phyloP scores from a whole-genome alignment of 306 rosid species.

The Vicia sativa region DNA sequence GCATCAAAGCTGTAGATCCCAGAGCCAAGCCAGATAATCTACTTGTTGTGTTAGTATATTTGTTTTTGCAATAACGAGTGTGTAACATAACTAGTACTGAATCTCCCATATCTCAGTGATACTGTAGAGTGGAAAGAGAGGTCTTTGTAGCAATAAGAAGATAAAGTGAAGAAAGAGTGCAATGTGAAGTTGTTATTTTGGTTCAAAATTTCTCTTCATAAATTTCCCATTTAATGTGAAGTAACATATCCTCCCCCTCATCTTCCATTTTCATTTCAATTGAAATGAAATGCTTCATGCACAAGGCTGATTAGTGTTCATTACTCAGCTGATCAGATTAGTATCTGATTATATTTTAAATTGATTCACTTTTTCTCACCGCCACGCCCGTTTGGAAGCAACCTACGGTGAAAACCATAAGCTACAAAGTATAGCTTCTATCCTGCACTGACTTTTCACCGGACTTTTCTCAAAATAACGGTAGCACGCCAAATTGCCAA shows the following conservation, averaged over 20 bases:
- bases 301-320: background rate
- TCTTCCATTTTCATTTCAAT: background rate
- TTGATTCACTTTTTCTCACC: no score
- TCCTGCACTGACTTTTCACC: no score
- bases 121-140: background rate
- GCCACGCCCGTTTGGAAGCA: no score
- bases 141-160: conserved; percentile 37
- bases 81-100: conserved; percentile 17
- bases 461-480: no score
- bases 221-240: conserved; percentile 19
- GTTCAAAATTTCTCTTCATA: conserved; percentile 2
- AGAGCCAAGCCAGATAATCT: conserved; percentile 30
- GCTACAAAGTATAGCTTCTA: no score
- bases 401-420: no score
- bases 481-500: no score
- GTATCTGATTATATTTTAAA: no score
- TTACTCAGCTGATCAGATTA: background rate
- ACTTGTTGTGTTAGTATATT: conserved; percentile 30
- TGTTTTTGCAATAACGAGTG: conserved; percentile 19
- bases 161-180: conserved; percentile 16
- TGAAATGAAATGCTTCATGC: background rate
- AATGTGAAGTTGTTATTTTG: conserved; percentile 8
- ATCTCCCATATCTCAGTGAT: conserved; percentile 29
- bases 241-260: background rate
- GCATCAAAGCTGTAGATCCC: conserved; percentile 81